Conservation (phyloP, 768 basidiomycete species). For the Trametes sanguinea region DNA sequence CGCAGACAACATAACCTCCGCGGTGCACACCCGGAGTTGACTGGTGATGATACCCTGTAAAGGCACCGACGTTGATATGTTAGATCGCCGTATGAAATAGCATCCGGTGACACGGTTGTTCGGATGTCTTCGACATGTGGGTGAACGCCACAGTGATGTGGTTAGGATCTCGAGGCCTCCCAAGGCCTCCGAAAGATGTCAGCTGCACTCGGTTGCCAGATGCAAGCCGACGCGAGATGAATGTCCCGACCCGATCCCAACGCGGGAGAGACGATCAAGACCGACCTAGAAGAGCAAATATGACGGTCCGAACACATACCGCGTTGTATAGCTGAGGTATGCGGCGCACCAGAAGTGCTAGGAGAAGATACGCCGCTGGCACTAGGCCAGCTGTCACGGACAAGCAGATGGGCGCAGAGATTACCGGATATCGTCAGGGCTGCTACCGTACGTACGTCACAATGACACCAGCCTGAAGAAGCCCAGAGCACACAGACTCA, state of each 20-base stretch:
- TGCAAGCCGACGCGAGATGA: background rate
- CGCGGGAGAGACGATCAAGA: conserved; percentile 1
- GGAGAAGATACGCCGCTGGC: background rate
- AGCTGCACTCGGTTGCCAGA: background rate
- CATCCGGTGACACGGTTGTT: background rate
- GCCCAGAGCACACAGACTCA: background rate
- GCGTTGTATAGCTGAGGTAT: background rate
- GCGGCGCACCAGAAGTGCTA: background rate
- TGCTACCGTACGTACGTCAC: conserved; percentile 4
- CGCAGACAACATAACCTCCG: no score
- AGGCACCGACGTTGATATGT: background rate
- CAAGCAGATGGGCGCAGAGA: conserved; percentile 1
- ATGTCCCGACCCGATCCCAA: background rate
- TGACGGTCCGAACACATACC: background rate
- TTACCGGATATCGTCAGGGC: background rate
- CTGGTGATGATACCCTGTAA: background rate
- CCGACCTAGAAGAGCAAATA: background rate
- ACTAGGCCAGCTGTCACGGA: background rate
- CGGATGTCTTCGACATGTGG: conserved; percentile 4
- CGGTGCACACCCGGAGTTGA: no score
- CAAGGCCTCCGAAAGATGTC: background rate
- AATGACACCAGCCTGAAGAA: background rate
- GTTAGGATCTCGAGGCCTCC: background rate
- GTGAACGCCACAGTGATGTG: conserved; percentile 9
- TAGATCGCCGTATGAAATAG: conserved; percentile 13